Evolutionary conservation across 768 basidiomycete species (phyloP), one percentile per base, ranked within the genome.

Genomic region (Neoboletus brunneissimus): DNA sequence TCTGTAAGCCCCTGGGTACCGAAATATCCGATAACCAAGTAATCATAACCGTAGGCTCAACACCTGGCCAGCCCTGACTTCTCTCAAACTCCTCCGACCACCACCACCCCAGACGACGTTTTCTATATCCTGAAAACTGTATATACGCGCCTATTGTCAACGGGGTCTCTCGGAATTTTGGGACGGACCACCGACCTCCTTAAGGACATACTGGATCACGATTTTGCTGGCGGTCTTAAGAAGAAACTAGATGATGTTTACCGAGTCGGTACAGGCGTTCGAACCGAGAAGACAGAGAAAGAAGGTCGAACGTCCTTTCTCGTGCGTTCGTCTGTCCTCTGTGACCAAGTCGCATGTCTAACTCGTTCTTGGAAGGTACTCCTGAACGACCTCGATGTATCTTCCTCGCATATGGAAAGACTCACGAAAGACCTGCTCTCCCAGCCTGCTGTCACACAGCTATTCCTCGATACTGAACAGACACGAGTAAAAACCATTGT

Each of bases 101-200:
- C 88, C 0, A 93, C 91, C 0, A 85, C 84, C 0, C 91, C 92
- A 0, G 97, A 99, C 70, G 97, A 98, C 63, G 89, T 88, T 2
- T 99, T 98, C 75, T 99, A 97, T 73, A 88, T 99, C 55, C 77
- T 98, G 56, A 98, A 97, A 71, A 79, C 85, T 8, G 87, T 95
- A 3, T 77, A 94, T 5, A 77, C 83, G 20, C 83, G 97, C 12
- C 73, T 94, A 32, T 68, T 97, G 18, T 88, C 90, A 0, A 88
- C 89, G 0, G 93, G 92, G 0, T 88, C 88, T 3, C 59, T 84
- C 4, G 66, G 70, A 6, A 82, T 80, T 3, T 77, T 92, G 2
- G 77, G 82, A 56, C 77, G 75, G 27, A 86, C 85, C 51, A 74
- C 86, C 3, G 79, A 81, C 15, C 83, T 80, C 44, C 75, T 97